Percentiles rank a stretch among this genome's conserved stretches.
phyloP scores from a whole-genome alignment of 2,329 filamentous ascomycete genomes.

The Apiospora phragmitis region DNA sequence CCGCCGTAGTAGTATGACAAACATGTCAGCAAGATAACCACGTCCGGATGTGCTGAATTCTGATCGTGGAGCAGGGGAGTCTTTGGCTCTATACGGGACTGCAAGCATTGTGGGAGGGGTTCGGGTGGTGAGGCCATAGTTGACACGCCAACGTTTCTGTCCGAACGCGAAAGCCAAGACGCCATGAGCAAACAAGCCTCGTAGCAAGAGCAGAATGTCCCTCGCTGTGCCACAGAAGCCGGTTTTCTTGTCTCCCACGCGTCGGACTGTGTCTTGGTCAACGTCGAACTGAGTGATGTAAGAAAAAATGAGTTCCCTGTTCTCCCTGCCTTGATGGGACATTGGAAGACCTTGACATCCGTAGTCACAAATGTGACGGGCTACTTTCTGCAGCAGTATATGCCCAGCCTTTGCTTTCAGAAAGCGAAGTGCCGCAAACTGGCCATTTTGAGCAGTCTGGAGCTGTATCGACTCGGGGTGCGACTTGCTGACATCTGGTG shows the following conservation, averaged over 20 bases:
- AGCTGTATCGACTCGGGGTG: neutral
- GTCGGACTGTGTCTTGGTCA: too few species aligned
- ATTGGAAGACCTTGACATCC: neutral
- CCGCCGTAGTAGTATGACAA: constrained; percentile 60
- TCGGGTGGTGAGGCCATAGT: neutral
- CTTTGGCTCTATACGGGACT: constrained; percentile 62
- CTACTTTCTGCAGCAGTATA: neutral
- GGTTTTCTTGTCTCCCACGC: neutral
- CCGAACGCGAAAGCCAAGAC: neutral
- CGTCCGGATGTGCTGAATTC: constrained; percentile 66
- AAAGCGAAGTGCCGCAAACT: neutral
- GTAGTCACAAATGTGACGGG: neutral
- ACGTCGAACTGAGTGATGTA: neutral
- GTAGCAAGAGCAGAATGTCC: constrained; percentile 14
- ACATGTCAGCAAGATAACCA: constrained; percentile 55
- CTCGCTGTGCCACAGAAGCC: neutral
- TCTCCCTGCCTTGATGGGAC: neutral
- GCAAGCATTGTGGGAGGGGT: constrained; percentile 43
- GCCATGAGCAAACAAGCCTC: constrained; percentile 14
- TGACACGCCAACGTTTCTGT: neutral
- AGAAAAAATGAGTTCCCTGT: neutral
- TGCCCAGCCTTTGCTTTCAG: neutral
- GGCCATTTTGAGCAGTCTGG: neutral
- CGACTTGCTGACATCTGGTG: constrained; percentile 11
- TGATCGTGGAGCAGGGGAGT: constrained; percentile 52